Conservation (phyloP, 352 stramenopile species). For the Nannochloropsis limnetica region DNA sequence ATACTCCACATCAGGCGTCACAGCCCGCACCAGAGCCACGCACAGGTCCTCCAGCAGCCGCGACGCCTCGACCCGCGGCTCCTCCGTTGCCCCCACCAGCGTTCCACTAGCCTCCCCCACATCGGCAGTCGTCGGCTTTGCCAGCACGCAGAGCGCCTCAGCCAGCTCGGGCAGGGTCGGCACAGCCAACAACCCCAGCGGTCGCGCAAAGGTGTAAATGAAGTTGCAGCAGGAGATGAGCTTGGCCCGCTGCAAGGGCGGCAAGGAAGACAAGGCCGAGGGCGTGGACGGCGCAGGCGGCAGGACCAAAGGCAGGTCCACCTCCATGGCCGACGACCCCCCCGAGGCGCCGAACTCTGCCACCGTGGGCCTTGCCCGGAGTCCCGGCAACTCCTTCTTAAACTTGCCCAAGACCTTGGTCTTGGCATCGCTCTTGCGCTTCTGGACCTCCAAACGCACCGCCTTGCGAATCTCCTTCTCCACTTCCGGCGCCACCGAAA, state of each 20-base stretch:
- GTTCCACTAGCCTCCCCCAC: background rate
- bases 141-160: slow-evolving; percentile 21
- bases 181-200: slow-evolving; percentile 1
- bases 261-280: background rate
- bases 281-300: background rate
- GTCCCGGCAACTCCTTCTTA: background rate
- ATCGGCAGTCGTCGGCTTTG: background rate
- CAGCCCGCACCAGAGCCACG: background rate
- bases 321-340: background rate
- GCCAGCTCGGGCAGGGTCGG: background rate
- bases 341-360: background rate
- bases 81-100: background rate
- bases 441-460: slow-evolving; percentile 22
- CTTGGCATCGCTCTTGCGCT: slow-evolving; percentile 5
- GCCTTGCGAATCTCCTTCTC: slow-evolving; percentile 26
- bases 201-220: slow-evolving; percentile 19
- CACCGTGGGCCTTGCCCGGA: background rate
- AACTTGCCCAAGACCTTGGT: background rate
- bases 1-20: slow-evolving; percentile 9
- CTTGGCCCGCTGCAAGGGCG: background rate
- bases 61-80: background rate
- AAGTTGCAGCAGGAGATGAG: slow-evolving; percentile 28
- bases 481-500: background rate
- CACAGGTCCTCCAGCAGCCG: slow-evolving; percentile 28
- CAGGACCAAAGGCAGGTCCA: background rate